Base-by-base conservation (phyloP, 2,329 filamentous ascomycete species). In the Penicillium sp. region DNA sequence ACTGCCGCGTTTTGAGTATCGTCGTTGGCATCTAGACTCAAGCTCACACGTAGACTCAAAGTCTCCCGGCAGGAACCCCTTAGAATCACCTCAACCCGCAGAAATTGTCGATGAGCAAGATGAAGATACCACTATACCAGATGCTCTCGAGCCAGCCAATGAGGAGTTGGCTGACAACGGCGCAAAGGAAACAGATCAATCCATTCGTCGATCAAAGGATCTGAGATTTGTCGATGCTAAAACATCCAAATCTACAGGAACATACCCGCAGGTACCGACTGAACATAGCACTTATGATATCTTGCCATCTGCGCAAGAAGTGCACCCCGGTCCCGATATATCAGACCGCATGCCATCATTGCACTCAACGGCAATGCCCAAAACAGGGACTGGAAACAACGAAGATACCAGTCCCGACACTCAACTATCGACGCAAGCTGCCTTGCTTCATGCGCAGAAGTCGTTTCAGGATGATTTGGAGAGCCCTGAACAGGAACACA, bases 361-460 rank as follows among this genome's bases (percentile, higher is more conserved):
- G 36, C 64, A 72, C 48, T 74, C 73, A 7, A 74, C 72, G 5
- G 63, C 66, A 16, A 53, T 69, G 30, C 64, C 62, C 8, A 68
- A 67, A 44, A 58, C 45, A 27, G 51, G 58, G 39, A 48, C 60
- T 4, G 61, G 58, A 10, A 30, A 57, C 27, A 55, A 55, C 13
- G 53, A 54, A 6, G 58, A 64, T 27, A 60, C 52, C 20, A 65
- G 61, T 41, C 58, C 60, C 5, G 71, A 72, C 30, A 57, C 62
- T 5, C 63, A 71, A 11, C 59, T 74, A 24, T 74, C 72, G 0
- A 75, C 73, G 0, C 73, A 75, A 50, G 70, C 69, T 22, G 72
- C 73, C 14, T 53, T 74, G 22, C 51, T 67, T 2, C 66, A 68
- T 35, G 73, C 72, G 6, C 72, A 74, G 48, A 67, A 61, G 27